Conservation (phyloP, 1,139 yeast genomes). For the Wickerhamomyces sp. region DNA sequence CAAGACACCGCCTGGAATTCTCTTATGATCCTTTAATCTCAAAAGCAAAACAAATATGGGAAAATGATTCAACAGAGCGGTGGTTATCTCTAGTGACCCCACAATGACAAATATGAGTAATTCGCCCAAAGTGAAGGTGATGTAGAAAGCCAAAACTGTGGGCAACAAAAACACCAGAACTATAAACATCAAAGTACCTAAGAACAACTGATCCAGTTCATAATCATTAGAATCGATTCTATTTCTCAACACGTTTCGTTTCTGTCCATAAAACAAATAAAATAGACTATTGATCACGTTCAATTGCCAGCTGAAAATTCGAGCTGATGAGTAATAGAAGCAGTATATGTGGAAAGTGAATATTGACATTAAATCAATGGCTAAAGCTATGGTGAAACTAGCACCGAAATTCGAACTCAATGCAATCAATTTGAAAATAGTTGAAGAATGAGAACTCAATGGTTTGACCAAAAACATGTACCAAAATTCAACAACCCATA, state of each 20-base stretch:
- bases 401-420: conserved; percentile 51
- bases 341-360: conserved; percentile 69
- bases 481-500: conserved; percentile 84
- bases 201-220: conserved; percentile 77
- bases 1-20: conserved; percentile 87
- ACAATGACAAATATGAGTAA: conserved; percentile 44
- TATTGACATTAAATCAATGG: conserved; percentile 60
- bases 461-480: conserved; percentile 28
- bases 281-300: conserved; percentile 67
- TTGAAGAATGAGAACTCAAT: conserved; percentile 28
- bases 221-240: conserved; percentile 84
- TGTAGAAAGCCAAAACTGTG: conserved; percentile 80
- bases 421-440: conserved; percentile 33
- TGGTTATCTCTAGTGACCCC: conserved; percentile 52
- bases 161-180: conserved; percentile 75
- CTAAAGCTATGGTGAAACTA: conserved; percentile 61
- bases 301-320: conserved; percentile 73
- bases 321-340: conserved; percentile 75
- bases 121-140: conserved; percentile 62
- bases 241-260: conserved; percentile 74
- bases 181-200: conserved; percentile 87
- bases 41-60: conserved; percentile 81
- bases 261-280: conserved; percentile 85
- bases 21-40: conserved; percentile 71
- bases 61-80: conserved; percentile 71